Evolutionary conservation across 306 rosid genomes (phyloP).

Genomic region (Dalbergia oliveri): DNA sequence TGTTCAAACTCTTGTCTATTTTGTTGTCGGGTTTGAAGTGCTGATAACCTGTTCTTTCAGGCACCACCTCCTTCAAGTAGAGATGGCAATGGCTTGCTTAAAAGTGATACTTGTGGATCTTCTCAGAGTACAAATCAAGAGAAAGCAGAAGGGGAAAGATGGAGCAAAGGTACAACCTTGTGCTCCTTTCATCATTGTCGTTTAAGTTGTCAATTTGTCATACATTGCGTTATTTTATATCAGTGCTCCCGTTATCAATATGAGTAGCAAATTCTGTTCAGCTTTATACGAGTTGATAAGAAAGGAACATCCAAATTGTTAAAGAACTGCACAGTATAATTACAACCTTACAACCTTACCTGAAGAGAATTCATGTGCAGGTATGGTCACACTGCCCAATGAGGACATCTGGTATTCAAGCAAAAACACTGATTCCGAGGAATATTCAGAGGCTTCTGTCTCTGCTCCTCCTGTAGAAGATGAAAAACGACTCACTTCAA

Average conservation of each 20-base stretch:
- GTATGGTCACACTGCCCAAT: conserved; percentile 1
- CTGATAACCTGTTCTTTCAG: conserved; percentile 50
- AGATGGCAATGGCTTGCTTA: conserved; percentile 27
- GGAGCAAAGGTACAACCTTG: conserved; percentile 34
- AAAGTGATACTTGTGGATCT: conserved; percentile 46
- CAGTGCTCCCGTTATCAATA: conserved; percentile 19
- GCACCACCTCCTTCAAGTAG: conserved; percentile 42
- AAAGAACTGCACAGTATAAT: conserved; percentile 13
- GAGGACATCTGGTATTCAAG: conserved; percentile 20
- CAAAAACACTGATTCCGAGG: conserved; percentile 12
- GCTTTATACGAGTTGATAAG: conserved; percentile 31
- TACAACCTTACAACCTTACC: conserved; percentile 15
- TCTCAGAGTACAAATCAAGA: conserved; percentile 41
- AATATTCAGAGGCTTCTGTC: conserved; percentile 16
- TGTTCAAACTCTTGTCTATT: neutral
- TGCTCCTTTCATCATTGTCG: conserved; percentile 12
- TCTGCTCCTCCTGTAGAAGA: conserved; percentile 39
- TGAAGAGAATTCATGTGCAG: conserved; percentile 27
- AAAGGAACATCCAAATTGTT: conserved; percentile 2
- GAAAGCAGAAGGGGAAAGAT: conserved; percentile 32
- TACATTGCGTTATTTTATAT: neutral
- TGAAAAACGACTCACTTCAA: conserved; percentile 30
- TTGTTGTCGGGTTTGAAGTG: neutral
- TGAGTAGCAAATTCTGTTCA: conserved; percentile 6
- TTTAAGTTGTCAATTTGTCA: conserved; percentile 16